Percentiles rank a stretch among this genome's conserved stretches.
Evolutionary conservation across 345 rosid species (phyloP).

Genomic region (Rubroshorea leprosula): DNA sequence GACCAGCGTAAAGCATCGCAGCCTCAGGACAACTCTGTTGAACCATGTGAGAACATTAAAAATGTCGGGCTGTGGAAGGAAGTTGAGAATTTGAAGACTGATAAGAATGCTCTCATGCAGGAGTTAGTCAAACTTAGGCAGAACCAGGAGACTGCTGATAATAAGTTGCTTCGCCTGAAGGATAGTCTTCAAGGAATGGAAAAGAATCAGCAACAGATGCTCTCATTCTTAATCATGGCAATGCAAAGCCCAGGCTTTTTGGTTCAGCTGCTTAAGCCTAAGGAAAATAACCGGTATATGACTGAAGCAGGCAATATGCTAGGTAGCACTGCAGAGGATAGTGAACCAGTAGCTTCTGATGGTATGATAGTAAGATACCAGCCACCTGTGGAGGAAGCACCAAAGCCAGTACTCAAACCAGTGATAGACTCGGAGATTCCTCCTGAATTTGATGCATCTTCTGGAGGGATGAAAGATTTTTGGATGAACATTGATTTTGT

Average conservation of each 20-base stretch:
- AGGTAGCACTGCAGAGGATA: conserved; percentile 45
- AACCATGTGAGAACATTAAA: conserved; percentile 28
- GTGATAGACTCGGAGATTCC: conserved; percentile 18
- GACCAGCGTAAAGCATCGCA: conserved; percentile 37
- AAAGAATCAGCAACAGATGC: conserved; percentile 89
- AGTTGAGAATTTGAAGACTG: conserved; percentile 74
- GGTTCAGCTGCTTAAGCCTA: conserved; percentile 69
- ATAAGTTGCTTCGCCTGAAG: conserved; percentile 52
- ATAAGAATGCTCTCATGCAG: conserved; percentile 52
- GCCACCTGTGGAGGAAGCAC: conserved; percentile 40
- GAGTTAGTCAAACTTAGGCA: conserved; percentile 71
- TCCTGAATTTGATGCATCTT: conserved; percentile 23
- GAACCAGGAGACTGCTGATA: conserved; percentile 62
- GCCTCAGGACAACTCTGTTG: conserved; percentile 25
- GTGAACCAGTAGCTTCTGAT: conserved; percentile 36
- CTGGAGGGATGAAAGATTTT: conserved; percentile 49
- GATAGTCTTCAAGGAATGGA: conserved; percentile 87
- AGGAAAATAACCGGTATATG: conserved; percentile 60
- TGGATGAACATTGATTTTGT: conserved; percentile 54
- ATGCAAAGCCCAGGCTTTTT: conserved; percentile 79
- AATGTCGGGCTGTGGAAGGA: conserved; percentile 52
- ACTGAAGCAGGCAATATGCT: conserved; percentile 51
- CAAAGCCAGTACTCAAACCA: conserved; percentile 26
- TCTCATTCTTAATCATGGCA: conserved; percentile 86
- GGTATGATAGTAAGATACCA: conserved; percentile 66